phyloP scores from a whole-genome alignment of 78 protist genomes.

The Cavenderia fasciculata region DNA sequence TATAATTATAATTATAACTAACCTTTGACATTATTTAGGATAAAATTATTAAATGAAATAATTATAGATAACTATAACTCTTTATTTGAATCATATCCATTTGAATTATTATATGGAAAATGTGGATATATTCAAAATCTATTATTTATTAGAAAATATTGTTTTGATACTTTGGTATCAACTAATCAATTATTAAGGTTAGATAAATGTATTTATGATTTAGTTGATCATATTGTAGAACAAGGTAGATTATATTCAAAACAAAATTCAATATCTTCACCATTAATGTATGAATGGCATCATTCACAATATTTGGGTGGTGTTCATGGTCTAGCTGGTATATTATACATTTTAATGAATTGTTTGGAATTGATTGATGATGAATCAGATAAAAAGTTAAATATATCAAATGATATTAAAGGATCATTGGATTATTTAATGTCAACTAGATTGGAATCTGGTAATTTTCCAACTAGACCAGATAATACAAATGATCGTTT shows the following conservation, averaged over 20 bases:
- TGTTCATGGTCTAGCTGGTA: conserved; percentile 24
- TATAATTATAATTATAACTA: not conserved
- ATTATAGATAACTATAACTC: too few species aligned
- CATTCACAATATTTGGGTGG: conserved; percentile 7
- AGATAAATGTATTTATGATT: not conserved
- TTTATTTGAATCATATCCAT: not conserved
- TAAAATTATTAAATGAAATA: not conserved
- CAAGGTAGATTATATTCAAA: not conserved
- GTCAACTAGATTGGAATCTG: not conserved
- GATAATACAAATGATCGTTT: conserved; percentile 1
- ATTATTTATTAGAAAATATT: not conserved
- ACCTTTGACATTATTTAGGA: not conserved
- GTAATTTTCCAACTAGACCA: conserved; percentile 8
- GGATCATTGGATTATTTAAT: conserved; percentile 5
- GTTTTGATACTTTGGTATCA: not conserved
- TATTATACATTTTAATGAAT: not conserved
- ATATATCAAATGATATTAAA: not conserved
- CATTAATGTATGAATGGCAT: conserved; percentile 45
- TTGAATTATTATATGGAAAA: conserved; percentile 11
- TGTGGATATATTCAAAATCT: conserved; percentile 10
- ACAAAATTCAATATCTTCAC: not conserved
- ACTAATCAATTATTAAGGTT: not conserved
- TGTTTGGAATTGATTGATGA: not conserved
- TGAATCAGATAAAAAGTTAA: not conserved
- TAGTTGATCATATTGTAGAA: not conserved